Conservation (phyloP, 2,329 filamentous ascomycete species). For the Diaporthe australafricana region DNA sequence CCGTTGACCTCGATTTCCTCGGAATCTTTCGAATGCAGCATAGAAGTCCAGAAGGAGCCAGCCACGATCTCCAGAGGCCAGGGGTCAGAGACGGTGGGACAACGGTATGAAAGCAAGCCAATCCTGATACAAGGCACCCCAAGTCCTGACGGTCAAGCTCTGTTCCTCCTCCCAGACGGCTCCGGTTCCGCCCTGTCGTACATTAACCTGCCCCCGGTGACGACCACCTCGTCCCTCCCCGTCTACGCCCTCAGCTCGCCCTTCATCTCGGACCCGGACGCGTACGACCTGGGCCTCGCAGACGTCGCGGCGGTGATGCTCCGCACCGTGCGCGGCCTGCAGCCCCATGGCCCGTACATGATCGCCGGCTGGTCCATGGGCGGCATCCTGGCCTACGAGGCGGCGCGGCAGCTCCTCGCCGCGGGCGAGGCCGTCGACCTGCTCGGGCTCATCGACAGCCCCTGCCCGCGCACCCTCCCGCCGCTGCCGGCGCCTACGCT, state of each 20-base stretch:
- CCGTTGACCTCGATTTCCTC: neutral
- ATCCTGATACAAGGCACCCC: conserved; percentile 26
- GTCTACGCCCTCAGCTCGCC: conserved; percentile 21
- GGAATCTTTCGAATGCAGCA: neutral
- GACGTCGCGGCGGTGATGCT: neutral
- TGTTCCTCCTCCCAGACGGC: conserved; percentile 28
- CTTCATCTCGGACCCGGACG: conserved; percentile 10
- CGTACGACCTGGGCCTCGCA: neutral
- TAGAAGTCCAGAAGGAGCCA: neutral
- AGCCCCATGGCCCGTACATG: conserved; percentile 6
- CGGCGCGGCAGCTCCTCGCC: conserved; percentile 3
- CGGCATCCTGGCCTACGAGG: conserved; percentile 23
- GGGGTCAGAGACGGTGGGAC: neutral
- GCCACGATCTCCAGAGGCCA: neutral
- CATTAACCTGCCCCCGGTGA: neutral
- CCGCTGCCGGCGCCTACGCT: neutral
- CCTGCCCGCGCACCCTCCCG: neutral
- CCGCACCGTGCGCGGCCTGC: neutral
- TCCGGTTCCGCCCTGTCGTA: conserved; percentile 29
- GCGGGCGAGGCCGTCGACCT: neutral
- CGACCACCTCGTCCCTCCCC: neutral
- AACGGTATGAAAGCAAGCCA: conserved; percentile 25
- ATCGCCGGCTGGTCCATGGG: conserved; percentile 22
- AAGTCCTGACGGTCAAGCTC: conserved; percentile 23
- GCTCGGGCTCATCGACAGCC: conserved; percentile 19